phyloP scores from a whole-genome alignment of 768 basidiomycete genomes.

The Chalciporus pseudorubinellus region DNA sequence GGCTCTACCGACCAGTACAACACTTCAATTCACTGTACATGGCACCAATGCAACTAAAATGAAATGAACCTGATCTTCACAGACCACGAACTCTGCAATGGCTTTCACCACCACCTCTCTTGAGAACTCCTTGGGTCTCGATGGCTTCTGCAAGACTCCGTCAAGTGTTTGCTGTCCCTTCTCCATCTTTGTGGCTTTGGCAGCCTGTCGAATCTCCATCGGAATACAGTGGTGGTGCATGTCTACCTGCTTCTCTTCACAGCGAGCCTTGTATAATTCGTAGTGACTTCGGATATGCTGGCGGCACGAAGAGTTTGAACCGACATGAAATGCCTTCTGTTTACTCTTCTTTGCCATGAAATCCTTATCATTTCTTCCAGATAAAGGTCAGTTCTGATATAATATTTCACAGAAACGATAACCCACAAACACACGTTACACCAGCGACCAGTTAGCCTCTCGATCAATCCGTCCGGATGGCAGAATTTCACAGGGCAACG shows the following conservation, averaged over 20 bases:
- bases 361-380: neutral
- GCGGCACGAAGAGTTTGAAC: neutral
- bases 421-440: conserved; percentile 5
- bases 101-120: conserved; percentile 8
- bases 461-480: neutral
- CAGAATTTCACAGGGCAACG: neutral
- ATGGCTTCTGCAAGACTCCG: neutral
- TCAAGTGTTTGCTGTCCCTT: neutral
- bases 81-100: conserved; percentile 13
- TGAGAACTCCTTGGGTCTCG: conserved; percentile 7
- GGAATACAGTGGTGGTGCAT: neutral
- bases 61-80: conserved; percentile 17
- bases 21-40: neutral
- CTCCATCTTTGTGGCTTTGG: neutral
- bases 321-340: conserved; percentile 2
- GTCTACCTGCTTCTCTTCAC: neutral
- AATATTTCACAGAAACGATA: neutral
- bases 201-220: neutral
- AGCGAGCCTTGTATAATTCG: conserved; percentile 1
- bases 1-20: conserved; percentile 8
- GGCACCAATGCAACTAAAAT: neutral
- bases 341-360: neutral
- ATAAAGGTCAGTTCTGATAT: neutral
- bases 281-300: conserved; percentile 6
- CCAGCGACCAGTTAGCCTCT: neutral